These are phyloP conservation scores for Quercus berberidifolia DNA, from an alignment of 306 rosid genomes.

Conservation along the genomic window DNA sequence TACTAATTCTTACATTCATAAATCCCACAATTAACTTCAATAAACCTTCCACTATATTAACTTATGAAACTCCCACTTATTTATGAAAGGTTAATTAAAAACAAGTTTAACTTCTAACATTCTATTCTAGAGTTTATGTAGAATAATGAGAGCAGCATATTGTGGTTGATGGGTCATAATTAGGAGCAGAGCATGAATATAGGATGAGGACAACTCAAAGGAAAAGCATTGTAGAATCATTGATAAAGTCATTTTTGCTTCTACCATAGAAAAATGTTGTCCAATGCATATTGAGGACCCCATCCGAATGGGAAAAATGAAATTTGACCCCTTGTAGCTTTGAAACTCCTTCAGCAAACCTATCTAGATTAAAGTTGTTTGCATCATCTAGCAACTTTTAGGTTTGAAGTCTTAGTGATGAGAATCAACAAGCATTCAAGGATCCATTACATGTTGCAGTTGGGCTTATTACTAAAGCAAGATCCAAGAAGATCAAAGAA, in stretches of 20 bases:
- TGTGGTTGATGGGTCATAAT: slow-evolving; percentile 26
- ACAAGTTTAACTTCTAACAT: background rate
- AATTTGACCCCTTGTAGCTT: slow-evolving; percentile 20
- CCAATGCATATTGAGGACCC: slow-evolving; percentile 47
- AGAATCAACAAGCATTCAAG: no score
- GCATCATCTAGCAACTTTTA: slow-evolving; percentile 14
- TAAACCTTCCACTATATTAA: no score
- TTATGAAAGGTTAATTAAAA: no score
- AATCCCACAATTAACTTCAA: no score
- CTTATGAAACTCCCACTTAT: no score
- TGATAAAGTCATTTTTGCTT: slow-evolving; percentile 38
- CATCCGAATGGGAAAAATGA: slow-evolving; percentile 35
- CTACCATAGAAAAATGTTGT: slow-evolving; percentile 36
- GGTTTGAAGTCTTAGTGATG: no score
- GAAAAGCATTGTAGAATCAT: slow-evolving; percentile 34
- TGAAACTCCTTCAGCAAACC: slow-evolving; percentile 30
- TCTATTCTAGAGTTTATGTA: slow-evolving; percentile 8
- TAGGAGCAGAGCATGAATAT: slow-evolving; percentile 35
- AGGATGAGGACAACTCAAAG: slow-evolving; percentile 35
- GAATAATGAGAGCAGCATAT: slow-evolving; percentile 33
- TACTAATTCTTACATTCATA: no score
- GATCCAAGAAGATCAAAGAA: no score
- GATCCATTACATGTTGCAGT: no score
- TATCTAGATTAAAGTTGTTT: slow-evolving; percentile 31
- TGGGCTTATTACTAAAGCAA: no score